Percentiles rank a stretch among this genome's conserved stretches.
Conservation (phyloP, 2,329 filamentous ascomycete genomes). For the Aspergillus fijiensis region DNA sequence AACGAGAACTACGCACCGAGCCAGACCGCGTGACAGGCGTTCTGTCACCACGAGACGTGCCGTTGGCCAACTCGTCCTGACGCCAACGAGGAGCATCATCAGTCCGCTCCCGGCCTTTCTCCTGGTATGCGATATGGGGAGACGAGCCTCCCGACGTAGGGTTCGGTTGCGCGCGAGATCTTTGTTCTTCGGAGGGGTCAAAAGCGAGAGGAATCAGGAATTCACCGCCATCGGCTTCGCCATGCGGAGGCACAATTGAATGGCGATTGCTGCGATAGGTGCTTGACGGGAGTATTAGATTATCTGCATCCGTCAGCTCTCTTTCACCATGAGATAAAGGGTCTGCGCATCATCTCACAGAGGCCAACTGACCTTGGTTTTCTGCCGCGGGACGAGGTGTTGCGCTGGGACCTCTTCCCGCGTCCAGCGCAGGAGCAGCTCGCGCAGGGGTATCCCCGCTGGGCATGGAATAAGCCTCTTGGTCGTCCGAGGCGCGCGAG, state of each 20-base stretch:
- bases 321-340: neutral
- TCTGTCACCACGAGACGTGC: conserved; percentile 14
- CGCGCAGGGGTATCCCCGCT: conserved; percentile 47
- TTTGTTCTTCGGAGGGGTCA: conserved; percentile 64
- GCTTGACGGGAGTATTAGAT: conserved; percentile 69
- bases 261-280: conserved; percentile 77
- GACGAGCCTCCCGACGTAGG: conserved; percentile 54
- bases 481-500: conserved; percentile 56
- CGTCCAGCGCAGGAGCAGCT: conserved; percentile 25
- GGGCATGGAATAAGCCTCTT: conserved; percentile 61
- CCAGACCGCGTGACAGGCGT: conserved; percentile 45
- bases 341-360: neutral
- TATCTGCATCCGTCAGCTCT: conserved; percentile 44
- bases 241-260: conserved; percentile 62
- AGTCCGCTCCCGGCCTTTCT: conserved; percentile 69
- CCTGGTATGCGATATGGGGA: conserved; percentile 90
- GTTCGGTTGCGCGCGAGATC: conserved; percentile 46
- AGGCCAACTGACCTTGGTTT: conserved; percentile 31
- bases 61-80: conserved; percentile 30
- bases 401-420: conserved; percentile 25
- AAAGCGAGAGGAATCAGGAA: conserved; percentile 76
- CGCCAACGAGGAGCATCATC: conserved; percentile 42
- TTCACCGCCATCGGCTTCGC: conserved; percentile 59
- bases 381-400: conserved; percentile 26
- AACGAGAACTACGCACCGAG: conserved; percentile 49